Conservation (phyloP, 2,329 filamentous ascomycete genomes). For the Aspergillus pseudoviridinutans region DNA sequence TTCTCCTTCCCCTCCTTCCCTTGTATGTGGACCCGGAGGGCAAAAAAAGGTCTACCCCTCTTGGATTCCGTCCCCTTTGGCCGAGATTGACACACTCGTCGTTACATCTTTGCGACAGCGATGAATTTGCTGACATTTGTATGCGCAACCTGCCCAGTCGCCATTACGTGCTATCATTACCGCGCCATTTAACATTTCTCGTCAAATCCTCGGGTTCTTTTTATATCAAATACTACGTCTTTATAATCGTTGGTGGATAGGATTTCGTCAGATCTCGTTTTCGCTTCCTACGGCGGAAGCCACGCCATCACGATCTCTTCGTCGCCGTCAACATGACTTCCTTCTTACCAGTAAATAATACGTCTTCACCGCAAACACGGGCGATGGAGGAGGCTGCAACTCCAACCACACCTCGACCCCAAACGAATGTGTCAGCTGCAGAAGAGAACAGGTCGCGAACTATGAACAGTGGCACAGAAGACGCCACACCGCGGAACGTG, state of each 20-base stretch:
- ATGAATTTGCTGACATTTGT: slow-evolving; percentile 17
- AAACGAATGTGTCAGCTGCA: slow-evolving; percentile 35
- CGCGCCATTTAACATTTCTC: slow-evolving; percentile 8
- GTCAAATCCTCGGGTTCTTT: neutral
- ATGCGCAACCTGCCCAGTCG: slow-evolving; percentile 17
- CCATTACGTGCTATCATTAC: slow-evolving; percentile 15
- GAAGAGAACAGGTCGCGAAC: slow-evolving; percentile 21
- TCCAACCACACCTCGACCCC: slow-evolving; percentile 53
- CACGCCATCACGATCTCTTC: slow-evolving; percentile 19
- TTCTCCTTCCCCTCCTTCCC: slow-evolving; percentile 13
- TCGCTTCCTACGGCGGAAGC: slow-evolving; percentile 18
- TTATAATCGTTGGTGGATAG: slow-evolving; percentile 5
- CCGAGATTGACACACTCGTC: neutral
- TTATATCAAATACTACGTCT: neutral
- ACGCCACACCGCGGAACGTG: slow-evolving; percentile 43
- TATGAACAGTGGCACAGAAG: slow-evolving; percentile 21
- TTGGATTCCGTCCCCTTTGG: neutral
- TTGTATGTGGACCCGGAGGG: slow-evolving; percentile 6
- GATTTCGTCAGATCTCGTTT: slow-evolving; percentile 12
- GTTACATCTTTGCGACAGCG: neutral
- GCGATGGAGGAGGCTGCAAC: slow-evolving; percentile 51
- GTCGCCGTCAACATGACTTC: slow-evolving; percentile 49
- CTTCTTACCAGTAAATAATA: slow-evolving; percentile 60
- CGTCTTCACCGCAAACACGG: slow-evolving; percentile 43
- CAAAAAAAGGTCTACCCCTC: neutral